Evolutionary conservation across 2,329 filamentous ascomycete species (phyloP).

Genomic region (Penicillium sp.): DNA sequence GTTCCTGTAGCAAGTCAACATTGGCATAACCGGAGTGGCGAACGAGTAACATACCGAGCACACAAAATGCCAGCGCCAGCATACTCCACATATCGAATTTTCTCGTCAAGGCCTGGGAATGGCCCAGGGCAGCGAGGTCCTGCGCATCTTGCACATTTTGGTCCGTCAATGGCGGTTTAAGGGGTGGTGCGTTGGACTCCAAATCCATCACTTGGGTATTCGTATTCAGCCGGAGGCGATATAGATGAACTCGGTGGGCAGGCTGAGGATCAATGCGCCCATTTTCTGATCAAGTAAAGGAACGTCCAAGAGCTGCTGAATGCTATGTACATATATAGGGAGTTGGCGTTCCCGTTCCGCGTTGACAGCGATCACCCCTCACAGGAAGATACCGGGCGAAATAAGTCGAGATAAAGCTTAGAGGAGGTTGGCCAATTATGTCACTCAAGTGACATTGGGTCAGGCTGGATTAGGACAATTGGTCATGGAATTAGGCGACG

Average conservation of each 20-base stretch:
- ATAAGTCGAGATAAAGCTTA: constrained; percentile 23
- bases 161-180: constrained; percentile 29
- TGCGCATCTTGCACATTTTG: constrained; percentile 38
- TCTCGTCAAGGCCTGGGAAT: constrained; percentile 45
- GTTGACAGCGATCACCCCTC: constrained; percentile 6
- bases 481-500: constrained; percentile 16
- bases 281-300: constrained; percentile 26
- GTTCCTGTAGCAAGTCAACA: constrained; percentile 40
- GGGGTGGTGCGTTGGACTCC: constrained; percentile 27
- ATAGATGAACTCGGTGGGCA: constrained; percentile 23
- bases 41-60: constrained; percentile 46
- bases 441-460: not conserved
- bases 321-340: constrained; percentile 18
- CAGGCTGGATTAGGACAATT: constrained; percentile 15
- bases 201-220: constrained; percentile 26
- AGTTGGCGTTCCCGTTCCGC: not conserved
- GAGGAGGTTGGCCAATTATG: constrained; percentile 19
- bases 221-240: constrained; percentile 27
- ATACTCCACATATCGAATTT: constrained; percentile 60
- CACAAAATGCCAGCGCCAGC: constrained; percentile 59
- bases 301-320: constrained; percentile 1
- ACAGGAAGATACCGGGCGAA: constrained; percentile 14
- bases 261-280: constrained; percentile 16
- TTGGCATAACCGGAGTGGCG: not conserved
- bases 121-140: constrained; percentile 47